These are phyloP conservation scores for Drechmeria coniospora DNA, from an alignment of 2,329 filamentous ascomycete genomes.

Conservation along the genomic window DNA sequence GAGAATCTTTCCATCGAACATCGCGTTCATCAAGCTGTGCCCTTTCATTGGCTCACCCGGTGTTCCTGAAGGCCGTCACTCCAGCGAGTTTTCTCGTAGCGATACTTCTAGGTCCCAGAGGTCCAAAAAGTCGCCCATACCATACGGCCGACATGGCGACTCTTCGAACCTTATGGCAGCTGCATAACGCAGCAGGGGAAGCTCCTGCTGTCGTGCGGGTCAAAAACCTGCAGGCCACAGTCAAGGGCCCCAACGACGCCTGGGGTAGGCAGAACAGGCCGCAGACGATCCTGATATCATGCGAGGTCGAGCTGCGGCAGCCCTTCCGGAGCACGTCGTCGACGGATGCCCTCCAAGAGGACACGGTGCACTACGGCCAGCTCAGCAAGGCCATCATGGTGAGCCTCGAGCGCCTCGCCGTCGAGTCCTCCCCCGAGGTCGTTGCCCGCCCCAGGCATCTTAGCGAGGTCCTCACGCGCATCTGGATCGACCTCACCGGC, in stretches of 20 bases:
- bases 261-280: slow-evolving; percentile 45
- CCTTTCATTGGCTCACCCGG: too few relatives aligned
- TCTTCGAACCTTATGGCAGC: slow-evolving; percentile 10
- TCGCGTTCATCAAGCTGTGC: too few relatives aligned
- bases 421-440: background rate
- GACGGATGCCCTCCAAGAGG: slow-evolving; percentile 45
- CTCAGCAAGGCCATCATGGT: slow-evolving; percentile 50
- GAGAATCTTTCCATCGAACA: too few relatives aligned
- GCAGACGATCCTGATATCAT: slow-evolving; percentile 48
- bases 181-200: slow-evolving; percentile 12
- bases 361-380: slow-evolving; percentile 61
- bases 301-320: slow-evolving; percentile 38
- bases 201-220: slow-evolving; percentile 38
- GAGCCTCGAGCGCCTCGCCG: slow-evolving; percentile 20
- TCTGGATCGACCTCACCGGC: slow-evolving; percentile 19
- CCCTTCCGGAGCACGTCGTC: slow-evolving; percentile 43
- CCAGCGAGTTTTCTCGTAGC: too few relatives aligned
- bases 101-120: too few relatives aligned
- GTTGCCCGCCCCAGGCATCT: too few relatives aligned
- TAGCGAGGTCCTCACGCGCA: slow-evolving; percentile 12
- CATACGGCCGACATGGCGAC: slow-evolving; percentile 8
- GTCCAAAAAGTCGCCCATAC: too few relatives aligned
- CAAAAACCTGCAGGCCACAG: slow-evolving; percentile 41
- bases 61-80: too few relatives aligned
- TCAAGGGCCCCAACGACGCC: slow-evolving; percentile 46